Evolutionary conservation across 805 yeast genomes (phyloP).

Genomic region (Scheffersomyces coipomensis): DNA sequence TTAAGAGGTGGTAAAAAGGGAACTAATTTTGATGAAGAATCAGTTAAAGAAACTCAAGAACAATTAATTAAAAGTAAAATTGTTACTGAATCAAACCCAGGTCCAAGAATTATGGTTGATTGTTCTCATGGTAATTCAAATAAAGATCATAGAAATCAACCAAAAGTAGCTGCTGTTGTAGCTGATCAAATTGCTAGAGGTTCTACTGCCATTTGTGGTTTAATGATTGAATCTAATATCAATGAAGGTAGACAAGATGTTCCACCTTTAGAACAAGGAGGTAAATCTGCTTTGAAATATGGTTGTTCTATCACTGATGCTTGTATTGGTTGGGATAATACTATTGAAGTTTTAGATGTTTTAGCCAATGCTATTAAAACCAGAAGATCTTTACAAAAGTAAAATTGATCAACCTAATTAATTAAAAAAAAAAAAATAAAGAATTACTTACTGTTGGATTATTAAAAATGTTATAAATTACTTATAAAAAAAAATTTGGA

Average conservation of each 20-base stretch:
- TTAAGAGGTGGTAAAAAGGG: conserved; percentile 95
- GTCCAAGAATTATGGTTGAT: conserved; percentile 83
- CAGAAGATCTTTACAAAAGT: conserved; percentile 51
- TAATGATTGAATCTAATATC: conserved; percentile 94
- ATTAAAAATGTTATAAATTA: no score
- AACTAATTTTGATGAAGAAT: conserved; percentile 80
- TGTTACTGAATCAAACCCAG: conserved; percentile 47
- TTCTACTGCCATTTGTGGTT: conserved; percentile 76
- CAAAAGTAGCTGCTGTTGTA: conserved; percentile 75
- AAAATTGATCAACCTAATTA: background rate
- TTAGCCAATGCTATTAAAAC: conserved; percentile 78
- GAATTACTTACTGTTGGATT: no score
- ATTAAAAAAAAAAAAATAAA: background rate
- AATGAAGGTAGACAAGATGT: conserved; percentile 92
- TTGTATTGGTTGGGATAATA: conserved; percentile 87
- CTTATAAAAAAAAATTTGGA: no score
- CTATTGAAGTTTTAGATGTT: conserved; percentile 66
- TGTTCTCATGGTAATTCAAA: conserved; percentile 96
- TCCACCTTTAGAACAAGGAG: conserved; percentile 64
- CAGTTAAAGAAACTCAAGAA: conserved; percentile 64
- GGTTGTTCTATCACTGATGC: conserved; percentile 98
- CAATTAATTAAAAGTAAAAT: conserved; percentile 53
- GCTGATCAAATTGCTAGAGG: conserved; percentile 80
- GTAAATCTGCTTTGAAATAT: conserved; percentile 71
- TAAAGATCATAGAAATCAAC: conserved; percentile 91